phyloP scores from a whole-genome alignment of 192 early-diverging fungal genomes.

The Backusella psychrophila region DNA sequence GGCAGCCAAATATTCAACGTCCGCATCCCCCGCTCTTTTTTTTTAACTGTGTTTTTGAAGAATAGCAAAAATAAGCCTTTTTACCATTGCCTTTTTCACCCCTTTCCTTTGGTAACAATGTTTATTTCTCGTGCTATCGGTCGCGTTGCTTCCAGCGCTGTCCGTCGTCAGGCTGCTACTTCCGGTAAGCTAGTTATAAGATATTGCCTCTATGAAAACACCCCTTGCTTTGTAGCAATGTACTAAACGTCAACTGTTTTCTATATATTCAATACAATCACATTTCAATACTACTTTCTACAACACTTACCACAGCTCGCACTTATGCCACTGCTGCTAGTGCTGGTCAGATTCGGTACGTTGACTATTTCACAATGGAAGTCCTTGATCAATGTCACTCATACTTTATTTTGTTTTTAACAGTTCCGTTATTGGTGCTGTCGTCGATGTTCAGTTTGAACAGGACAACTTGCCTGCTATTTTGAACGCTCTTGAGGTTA shows the following conservation, averaged over 20 bases:
- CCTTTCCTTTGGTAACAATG: slow-evolving; percentile 26
- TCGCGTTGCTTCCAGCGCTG: slow-evolving; percentile 23
- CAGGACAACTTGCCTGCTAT: slow-evolving; percentile 89
- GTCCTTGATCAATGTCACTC: background rate
- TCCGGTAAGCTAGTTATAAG: slow-evolving; percentile 1
- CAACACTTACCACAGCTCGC: slow-evolving; percentile 28
- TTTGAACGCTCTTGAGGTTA: slow-evolving; percentile 95
- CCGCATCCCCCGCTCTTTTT: slow-evolving; percentile 9
- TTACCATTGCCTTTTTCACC: slow-evolving; percentile 11
- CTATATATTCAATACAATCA: background rate
- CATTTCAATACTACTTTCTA: background rate
- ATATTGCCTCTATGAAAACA: background rate
- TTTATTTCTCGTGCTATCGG: slow-evolving; percentile 31
- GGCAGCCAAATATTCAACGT: slow-evolving; percentile 11
- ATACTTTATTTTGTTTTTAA: slow-evolving; percentile 38
- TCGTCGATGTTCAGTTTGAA: slow-evolving; percentile 98
- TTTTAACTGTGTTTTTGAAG: background rate
- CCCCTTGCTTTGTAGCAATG: background rate
- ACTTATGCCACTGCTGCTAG: slow-evolving; percentile 39
- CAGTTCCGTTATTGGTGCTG: slow-evolving; percentile 97
- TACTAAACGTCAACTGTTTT: background rate
- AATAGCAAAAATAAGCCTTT: slow-evolving; percentile 22
- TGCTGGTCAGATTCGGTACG: slow-evolving; percentile 33
- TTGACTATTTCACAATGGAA: background rate
- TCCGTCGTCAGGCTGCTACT: slow-evolving; percentile 24